phyloP scores from a whole-genome alignment of 1,284 basidiomycete species.

The Schizophyllum commune region DNA sequence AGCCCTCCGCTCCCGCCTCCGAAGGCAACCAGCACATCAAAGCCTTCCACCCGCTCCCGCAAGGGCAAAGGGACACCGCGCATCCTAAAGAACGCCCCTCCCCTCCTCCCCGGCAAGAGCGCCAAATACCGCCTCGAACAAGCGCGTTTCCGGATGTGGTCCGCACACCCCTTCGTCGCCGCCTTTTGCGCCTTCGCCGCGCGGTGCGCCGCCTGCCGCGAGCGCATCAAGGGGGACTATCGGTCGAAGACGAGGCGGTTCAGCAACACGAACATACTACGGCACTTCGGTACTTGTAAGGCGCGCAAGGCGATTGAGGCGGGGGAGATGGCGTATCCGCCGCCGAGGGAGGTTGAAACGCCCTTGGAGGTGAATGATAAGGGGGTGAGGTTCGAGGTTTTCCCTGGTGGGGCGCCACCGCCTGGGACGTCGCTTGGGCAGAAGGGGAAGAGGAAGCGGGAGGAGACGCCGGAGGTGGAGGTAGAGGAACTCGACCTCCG shows the following conservation, averaged over 20 bases:
- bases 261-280: not conserved
- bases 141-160: not conserved
- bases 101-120: not conserved
- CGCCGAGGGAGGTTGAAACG: not conserved
- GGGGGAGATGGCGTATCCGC: not conserved
- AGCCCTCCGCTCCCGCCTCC: no score
- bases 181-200: not conserved
- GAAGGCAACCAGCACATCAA: no score
- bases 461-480: not conserved
- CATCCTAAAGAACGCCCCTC: not conserved
- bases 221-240: not conserved
- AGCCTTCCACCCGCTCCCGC: no score
- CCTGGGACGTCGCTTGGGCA: not conserved
- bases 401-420: not conserved
- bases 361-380: not conserved
- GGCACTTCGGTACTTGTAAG: not conserved
- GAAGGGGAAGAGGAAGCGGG: not conserved
- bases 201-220: not conserved
- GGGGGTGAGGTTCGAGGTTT: not conserved
- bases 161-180: not conserved
- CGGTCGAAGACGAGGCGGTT: not conserved
- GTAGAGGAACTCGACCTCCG: not conserved
- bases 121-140: not conserved
- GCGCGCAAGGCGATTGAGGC: not conserved
- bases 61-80: no score